Evolutionary conservation across 352 stramenopile species (phyloP).

Genomic region (Phytophthora litchii): DNA sequence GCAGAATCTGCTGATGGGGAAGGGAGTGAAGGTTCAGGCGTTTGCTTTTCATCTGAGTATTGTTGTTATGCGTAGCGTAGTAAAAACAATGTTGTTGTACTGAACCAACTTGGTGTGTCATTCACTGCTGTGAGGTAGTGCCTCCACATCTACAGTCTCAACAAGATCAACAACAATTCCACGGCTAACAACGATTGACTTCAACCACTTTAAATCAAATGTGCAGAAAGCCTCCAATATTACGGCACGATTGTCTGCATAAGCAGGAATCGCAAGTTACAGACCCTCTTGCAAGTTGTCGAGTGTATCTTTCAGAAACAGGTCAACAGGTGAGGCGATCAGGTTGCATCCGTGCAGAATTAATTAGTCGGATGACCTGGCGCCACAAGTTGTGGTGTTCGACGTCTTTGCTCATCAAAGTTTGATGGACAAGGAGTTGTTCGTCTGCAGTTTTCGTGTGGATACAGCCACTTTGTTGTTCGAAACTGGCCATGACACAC

Average conservation of each 20-base stretch:
- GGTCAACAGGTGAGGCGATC: background rate
- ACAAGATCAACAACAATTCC: too few species aligned
- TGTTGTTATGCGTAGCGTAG: conserved; percentile 1
- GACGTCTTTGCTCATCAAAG: background rate
- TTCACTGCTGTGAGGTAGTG: background rate
- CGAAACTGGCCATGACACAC: conserved; percentile 28
- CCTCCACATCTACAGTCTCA: too few species aligned
- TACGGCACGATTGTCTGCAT: background rate
- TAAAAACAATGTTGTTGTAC: conserved; percentile 1
- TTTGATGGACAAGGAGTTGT: conserved; percentile 1
- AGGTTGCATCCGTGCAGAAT: background rate
- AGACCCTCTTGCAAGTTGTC: background rate
- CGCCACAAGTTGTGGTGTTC: conserved; percentile 15
- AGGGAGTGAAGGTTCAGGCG: background rate
- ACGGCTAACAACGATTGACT: background rate
- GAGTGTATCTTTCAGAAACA: background rate
- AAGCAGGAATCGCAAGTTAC: too few species aligned
- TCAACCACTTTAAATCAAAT: background rate
- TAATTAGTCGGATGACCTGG: background rate
- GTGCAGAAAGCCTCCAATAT: background rate
- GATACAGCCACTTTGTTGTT: conserved; percentile 7
- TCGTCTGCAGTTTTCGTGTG: background rate
- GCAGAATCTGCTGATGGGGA: background rate
- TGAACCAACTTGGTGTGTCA: too few species aligned
- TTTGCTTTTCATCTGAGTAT: conserved; percentile 5